Conservation (phyloP, 1,139 yeast genomes). For the Candida pseudoviswanathii region DNA sequence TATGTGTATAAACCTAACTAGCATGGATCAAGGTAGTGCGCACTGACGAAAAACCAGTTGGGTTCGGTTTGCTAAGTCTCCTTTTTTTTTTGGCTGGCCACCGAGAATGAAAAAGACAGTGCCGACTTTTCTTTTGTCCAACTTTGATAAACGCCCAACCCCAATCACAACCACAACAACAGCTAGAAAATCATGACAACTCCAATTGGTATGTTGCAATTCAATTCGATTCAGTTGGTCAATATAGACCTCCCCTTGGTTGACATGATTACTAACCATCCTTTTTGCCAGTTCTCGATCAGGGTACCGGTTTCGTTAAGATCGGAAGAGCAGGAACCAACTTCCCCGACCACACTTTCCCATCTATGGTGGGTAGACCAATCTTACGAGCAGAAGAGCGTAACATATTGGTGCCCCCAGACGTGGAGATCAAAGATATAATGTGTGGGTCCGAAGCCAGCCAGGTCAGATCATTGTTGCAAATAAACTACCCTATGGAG, state of each 20-base stretch:
- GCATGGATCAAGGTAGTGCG: background rate
- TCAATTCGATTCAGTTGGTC: background rate
- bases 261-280: background rate
- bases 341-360: conserved; percentile 98
- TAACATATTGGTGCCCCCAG: conserved; percentile 52
- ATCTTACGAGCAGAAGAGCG: conserved; percentile 96
- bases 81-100: conserved; percentile 2
- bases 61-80: background rate
- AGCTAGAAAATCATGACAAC: conserved; percentile 5
- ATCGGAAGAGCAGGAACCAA: conserved; percentile 97
- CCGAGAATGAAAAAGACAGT: conserved; percentile 5
- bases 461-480: conserved; percentile 84
- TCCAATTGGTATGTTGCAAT: conserved; percentile 45
- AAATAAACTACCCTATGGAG: conserved; percentile 96
- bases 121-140: conserved; percentile 5
- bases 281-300: conserved; percentile 73
- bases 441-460: conserved; percentile 98
- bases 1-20: too few relatives aligned
- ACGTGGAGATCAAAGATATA: conserved; percentile 80
- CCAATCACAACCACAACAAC: background rate
- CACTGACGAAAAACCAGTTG: background rate
- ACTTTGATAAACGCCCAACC: background rate
- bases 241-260: too few relatives aligned
- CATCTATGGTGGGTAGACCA: conserved; percentile 97
- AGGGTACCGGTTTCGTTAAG: conserved; percentile 97